phyloP scores from a whole-genome alignment of 2,329 filamentous ascomycete species.

The Colletotrichum horii region DNA sequence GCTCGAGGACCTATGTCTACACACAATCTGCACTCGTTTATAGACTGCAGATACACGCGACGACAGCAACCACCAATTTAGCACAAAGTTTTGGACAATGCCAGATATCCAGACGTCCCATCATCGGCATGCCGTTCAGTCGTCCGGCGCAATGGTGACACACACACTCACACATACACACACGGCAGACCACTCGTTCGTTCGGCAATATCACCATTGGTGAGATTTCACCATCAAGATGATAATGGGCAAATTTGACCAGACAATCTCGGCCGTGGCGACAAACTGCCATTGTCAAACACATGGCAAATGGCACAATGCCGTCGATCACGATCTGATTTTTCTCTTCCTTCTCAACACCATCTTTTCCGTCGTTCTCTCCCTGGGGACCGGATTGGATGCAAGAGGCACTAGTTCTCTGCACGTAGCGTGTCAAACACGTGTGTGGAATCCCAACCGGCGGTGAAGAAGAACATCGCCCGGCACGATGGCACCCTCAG shows the following conservation, averaged over 20 bases:
- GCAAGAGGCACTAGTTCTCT: background rate
- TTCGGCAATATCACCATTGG: background rate
- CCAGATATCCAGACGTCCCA: background rate
- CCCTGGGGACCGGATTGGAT: background rate
- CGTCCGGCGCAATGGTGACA: background rate
- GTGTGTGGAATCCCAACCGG: background rate
- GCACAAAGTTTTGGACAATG: background rate
- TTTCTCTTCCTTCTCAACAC: background rate
- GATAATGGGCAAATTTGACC: background rate
- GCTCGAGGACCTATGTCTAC: background rate
- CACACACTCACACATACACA: background rate
- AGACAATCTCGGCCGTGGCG: background rate
- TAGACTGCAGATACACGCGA: background rate
- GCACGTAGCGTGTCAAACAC: background rate
- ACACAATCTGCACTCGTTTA: background rate
- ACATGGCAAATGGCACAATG: slow-evolving; percentile 1
- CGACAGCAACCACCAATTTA: background rate
- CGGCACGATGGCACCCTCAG: background rate
- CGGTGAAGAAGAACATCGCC: background rate
- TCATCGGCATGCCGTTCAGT: background rate
- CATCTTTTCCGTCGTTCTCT: background rate
- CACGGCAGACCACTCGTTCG: background rate
- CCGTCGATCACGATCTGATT: background rate
- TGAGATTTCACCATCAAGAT: background rate
- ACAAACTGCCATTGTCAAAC: background rate